phyloP scores from a whole-genome alignment of 768 basidiomycete genomes.

The Wakefieldia striispora region DNA sequence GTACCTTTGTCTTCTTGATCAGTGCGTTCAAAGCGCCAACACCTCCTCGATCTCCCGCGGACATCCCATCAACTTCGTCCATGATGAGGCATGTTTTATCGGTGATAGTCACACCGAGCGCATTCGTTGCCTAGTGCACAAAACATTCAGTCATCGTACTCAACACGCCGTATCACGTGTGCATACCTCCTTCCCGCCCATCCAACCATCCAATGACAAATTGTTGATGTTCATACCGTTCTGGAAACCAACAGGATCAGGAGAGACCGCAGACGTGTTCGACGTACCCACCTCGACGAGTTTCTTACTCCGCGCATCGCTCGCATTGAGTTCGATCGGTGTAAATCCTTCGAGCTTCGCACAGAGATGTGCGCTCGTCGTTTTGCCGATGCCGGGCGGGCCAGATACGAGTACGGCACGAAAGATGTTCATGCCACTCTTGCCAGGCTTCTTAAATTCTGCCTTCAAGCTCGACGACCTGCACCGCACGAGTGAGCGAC shows the following conservation, averaged over 20 bases:
- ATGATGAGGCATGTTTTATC: constrained; percentile 88
- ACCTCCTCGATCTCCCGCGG: constrained; percentile 94
- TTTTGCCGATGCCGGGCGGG: constrained; percentile 96
- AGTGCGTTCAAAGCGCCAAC: constrained; percentile 89
- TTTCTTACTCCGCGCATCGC: constrained; percentile 94
- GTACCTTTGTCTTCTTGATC: constrained; percentile 89
- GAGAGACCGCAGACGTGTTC: neutral
- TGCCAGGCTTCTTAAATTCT: constrained; percentile 93
- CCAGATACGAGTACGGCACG: constrained; percentile 90
- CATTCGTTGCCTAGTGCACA: constrained; percentile 52
- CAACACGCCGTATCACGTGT: constrained; percentile 20
- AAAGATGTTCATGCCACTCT: constrained; percentile 81
- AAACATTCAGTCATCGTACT: neutral
- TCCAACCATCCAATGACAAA: constrained; percentile 82
- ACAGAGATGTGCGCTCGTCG: constrained; percentile 90
- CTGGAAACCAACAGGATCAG: constrained; percentile 36
- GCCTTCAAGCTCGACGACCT: constrained; percentile 75
- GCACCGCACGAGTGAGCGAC: neutral
- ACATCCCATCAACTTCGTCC: constrained; percentile 99
- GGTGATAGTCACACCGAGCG: constrained; percentile 71
- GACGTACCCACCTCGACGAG: constrained; percentile 71
- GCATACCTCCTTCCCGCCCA: constrained; percentile 58
- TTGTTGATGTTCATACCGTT: constrained; percentile 90
- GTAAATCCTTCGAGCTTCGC: constrained; percentile 89
- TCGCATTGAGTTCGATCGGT: constrained; percentile 95